These are phyloP conservation scores for Nakazawaea holstii DNA, from an alignment of 805 yeast species.

Conservation along the genomic window DNA sequence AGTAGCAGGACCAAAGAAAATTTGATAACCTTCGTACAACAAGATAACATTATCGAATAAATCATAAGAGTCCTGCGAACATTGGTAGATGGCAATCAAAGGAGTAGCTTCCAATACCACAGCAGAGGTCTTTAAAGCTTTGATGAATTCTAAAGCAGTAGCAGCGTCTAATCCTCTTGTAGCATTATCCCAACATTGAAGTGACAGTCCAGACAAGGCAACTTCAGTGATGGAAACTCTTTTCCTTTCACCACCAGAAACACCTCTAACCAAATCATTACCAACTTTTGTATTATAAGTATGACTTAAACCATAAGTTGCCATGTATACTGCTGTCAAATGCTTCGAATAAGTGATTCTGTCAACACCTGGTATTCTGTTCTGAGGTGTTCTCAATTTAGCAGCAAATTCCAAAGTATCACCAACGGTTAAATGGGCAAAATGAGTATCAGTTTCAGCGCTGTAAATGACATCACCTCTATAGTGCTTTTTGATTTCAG, in stretches of 20 bases:
- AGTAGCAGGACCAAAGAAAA: slow-evolving; percentile 31
- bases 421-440: slow-evolving; percentile 63
- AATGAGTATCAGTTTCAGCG: slow-evolving; percentile 64
- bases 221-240: slow-evolving; percentile 61
- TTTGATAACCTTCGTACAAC: slow-evolving; percentile 39
- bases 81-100: slow-evolving; percentile 44
- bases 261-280: slow-evolving; percentile 58
- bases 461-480: slow-evolving; percentile 69
- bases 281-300: slow-evolving; percentile 51
- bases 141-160: slow-evolving; percentile 59
- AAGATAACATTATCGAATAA: slow-evolving; percentile 36
- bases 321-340: slow-evolving; percentile 47
- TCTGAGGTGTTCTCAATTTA: slow-evolving; percentile 53
- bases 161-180: slow-evolving; percentile 72
- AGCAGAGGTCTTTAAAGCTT: slow-evolving; percentile 55
- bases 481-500: slow-evolving; percentile 44
- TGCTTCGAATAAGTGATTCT: slow-evolving; percentile 51
- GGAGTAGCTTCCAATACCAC: slow-evolving; percentile 42
- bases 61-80: slow-evolving; percentile 40
- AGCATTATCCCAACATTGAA: slow-evolving; percentile 64
- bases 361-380: slow-evolving; percentile 54
- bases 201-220: slow-evolving; percentile 37
- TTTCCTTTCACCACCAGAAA: slow-evolving; percentile 65
- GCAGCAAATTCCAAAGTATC: slow-evolving; percentile 63
- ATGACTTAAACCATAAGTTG: slow-evolving; percentile 36